phyloP scores from a whole-genome alignment of 2,329 filamentous ascomycete genomes.

The Pseudocercospora fijiensis region DNA sequence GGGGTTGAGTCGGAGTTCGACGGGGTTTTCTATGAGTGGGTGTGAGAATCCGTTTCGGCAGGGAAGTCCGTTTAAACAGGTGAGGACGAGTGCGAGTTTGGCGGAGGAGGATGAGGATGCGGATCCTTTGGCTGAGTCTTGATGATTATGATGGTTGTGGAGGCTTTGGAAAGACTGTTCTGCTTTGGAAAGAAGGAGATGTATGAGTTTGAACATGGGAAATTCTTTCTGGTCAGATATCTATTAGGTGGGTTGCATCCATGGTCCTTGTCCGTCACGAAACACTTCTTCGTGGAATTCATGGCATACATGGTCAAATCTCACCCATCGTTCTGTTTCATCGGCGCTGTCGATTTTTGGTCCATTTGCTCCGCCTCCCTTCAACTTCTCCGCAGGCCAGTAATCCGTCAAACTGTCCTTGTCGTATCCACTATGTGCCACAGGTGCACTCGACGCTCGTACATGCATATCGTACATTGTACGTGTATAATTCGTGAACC shows the following conservation, averaged over 20 bases:
- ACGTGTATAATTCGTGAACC: constrained; percentile 25
- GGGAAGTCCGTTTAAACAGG: constrained; percentile 17
- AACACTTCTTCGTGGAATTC: constrained; percentile 48
- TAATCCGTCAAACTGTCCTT: constrained; percentile 39
- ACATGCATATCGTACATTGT: constrained; percentile 25
- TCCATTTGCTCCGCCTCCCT: constrained; percentile 51
- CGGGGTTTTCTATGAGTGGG: not conserved
- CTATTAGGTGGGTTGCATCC: constrained; percentile 23
- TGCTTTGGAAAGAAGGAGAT: not conserved
- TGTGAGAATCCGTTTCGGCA: not conserved
- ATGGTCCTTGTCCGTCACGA: constrained; percentile 45
- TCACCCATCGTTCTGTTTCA: constrained; percentile 45
- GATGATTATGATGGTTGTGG: not conserved
- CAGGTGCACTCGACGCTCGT: constrained; percentile 21
- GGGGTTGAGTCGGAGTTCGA: not conserved
- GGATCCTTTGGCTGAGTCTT: constrained; percentile 39
- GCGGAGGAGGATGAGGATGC: constrained; percentile 41
- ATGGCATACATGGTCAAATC: constrained; percentile 47
- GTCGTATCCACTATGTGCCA: constrained; percentile 42
- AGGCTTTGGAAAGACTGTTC: not conserved
- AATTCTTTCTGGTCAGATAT: not conserved
- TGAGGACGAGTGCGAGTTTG: constrained; percentile 5
- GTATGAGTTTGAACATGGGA: not conserved
- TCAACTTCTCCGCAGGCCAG: constrained; percentile 48
- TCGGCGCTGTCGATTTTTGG: constrained; percentile 46